These are phyloP conservation scores for Sporobolus alterniflorus DNA, from an alignment of 202 grass and related monocot species.

Conservation along the genomic window DNA sequence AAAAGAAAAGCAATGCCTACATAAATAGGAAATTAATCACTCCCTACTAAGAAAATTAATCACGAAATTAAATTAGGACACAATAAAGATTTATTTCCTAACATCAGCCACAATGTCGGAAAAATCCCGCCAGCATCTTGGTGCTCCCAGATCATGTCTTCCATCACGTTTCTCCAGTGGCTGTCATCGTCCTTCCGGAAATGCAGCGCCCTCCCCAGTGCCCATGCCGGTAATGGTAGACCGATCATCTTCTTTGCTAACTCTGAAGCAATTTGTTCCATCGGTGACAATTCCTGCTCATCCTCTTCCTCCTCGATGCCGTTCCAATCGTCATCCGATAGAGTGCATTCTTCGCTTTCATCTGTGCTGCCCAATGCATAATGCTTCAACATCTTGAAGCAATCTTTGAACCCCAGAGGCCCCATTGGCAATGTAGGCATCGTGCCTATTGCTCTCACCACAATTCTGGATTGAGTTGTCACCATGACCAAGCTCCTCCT, in stretches of 20 bases:
- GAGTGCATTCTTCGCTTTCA: slow-evolving; percentile 33
- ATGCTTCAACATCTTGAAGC: slow-evolving; percentile 46
- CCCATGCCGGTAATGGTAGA: slow-evolving; percentile 31
- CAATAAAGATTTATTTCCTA: too few relatives aligned
- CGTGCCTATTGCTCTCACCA: slow-evolving; percentile 23
- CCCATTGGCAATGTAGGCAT: slow-evolving; percentile 23
- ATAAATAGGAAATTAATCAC: too few relatives aligned
- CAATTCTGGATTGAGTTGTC: slow-evolving; percentile 44
- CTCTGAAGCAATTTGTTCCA: slow-evolving; percentile 28
- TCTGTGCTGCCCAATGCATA: slow-evolving; percentile 40
- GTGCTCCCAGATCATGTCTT: slow-evolving; percentile 31
- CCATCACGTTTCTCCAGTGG: slow-evolving; percentile 41
- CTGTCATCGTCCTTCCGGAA: slow-evolving; percentile 11
- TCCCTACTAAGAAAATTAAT: too few relatives aligned
- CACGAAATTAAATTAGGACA: too few relatives aligned
- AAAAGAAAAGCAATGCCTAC: too few relatives aligned
- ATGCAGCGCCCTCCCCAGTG: slow-evolving; percentile 30
- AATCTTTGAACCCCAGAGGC: slow-evolving; percentile 32
- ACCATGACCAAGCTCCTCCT: slow-evolving; percentile 60
- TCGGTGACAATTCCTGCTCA: slow-evolving; percentile 15
- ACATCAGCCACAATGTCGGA: slow-evolving; percentile 39
- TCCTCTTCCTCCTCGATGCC: slow-evolving; percentile 1
- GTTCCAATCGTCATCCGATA: slow-evolving; percentile 26
- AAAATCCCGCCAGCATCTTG: neutral
- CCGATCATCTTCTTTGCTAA: slow-evolving; percentile 38